Base-by-base conservation (phyloP, 768 basidiomycete genomes). In the Punctularia strigosozonata region DNA sequence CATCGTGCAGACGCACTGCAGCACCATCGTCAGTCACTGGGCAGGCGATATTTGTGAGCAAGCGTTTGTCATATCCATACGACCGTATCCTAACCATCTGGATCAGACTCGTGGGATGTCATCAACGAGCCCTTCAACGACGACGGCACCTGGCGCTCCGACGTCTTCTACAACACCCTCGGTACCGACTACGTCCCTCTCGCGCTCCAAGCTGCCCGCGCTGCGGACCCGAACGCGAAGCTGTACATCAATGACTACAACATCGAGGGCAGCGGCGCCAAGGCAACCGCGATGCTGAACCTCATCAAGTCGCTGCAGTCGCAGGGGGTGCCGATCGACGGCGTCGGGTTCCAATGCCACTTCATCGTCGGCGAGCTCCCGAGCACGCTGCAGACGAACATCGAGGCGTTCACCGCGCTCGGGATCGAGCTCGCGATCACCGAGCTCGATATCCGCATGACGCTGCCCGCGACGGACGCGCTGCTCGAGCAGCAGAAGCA, bases 401-500 rank as follows among this genome's bases (percentile, higher is more conserved):
- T 78, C 40, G 50, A 66, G 43, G 60, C 66, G 36, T 71, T 80
- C 50, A 65, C 71, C 10, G 66, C 66, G 8, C 68, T 79, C 20
- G 77, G 80, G 4, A 59, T 81, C 31, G 78, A 80, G 46, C 71
- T 80, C 19, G 77, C 77, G 7, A 69, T 80, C 46, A 81, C 79
- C 3, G 79, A 80, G 50, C 66, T 81, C 35, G 78, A 81, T 49
- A 74, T 74, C 47, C 64, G 77, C 36, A 75, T 77, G 63, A 63
- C 62, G 6, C 58, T 72, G 8, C 77, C 76, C 12, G 64, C 59
- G 10, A 74, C 73, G 3, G 45, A 53, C 6, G 67, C 66, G 1
- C 57, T 68, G 24, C 60, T 73, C 23, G 60, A 56, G 22, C 73
- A 77, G 50, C 76, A 80, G 49, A 59, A 68, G 50, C 60, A 56